A percentile compares a stretch with the other conserved stretches of the same genome.
These are phyloP conservation scores for Neofusicoccum parvum DNA, from an alignment of 2,329 filamentous ascomycete species.

Conservation along the genomic window DNA sequence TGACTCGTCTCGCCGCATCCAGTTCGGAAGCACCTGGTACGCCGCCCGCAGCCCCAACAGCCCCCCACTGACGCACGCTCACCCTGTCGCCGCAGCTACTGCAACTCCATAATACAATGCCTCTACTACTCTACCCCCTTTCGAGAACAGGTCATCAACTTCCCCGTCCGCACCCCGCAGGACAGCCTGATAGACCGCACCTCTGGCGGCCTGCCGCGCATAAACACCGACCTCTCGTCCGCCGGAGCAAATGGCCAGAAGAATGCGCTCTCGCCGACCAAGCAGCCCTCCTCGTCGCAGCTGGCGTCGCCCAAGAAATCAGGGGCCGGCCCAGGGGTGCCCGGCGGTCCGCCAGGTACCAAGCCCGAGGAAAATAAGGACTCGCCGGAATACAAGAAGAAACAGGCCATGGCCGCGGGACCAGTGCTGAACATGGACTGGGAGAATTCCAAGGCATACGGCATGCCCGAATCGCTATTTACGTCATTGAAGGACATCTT, in stretches of 20 bases:
- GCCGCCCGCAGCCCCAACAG: constrained; percentile 25
- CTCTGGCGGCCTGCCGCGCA: constrained; percentile 35
- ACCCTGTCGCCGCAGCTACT: constrained; percentile 67
- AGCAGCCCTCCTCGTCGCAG: constrained; percentile 39
- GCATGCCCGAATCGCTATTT: constrained; percentile 93
- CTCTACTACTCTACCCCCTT: constrained; percentile 95
- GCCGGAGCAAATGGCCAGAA: constrained; percentile 39
- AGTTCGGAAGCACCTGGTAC: constrained; percentile 99
- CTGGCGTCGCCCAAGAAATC: constrained; percentile 36
- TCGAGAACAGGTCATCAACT: constrained; percentile 90
- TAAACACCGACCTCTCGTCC: constrained; percentile 42
- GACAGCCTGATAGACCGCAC: constrained; percentile 66
- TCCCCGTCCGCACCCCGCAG: constrained; percentile 72
- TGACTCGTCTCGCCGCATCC: constrained; percentile 28
- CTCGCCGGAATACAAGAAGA: constrained; percentile 97
- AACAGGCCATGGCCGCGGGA: constrained; percentile 83
- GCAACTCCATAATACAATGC: constrained; percentile 96
- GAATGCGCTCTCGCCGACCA: constrained; percentile 56
- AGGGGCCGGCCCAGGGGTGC: constrained; percentile 49
- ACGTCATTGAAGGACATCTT: constrained; percentile 97
- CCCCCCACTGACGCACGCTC: constrained; percentile 14
- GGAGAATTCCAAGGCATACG: constrained; percentile 78
- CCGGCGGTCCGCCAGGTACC: constrained; percentile 57
- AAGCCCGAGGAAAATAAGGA: constrained; percentile 92
- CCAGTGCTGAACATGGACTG: constrained; percentile 83